Base-by-base conservation (phyloP, 2,329 filamentous ascomycete species). In the Hyphodiscus sp. region DNA sequence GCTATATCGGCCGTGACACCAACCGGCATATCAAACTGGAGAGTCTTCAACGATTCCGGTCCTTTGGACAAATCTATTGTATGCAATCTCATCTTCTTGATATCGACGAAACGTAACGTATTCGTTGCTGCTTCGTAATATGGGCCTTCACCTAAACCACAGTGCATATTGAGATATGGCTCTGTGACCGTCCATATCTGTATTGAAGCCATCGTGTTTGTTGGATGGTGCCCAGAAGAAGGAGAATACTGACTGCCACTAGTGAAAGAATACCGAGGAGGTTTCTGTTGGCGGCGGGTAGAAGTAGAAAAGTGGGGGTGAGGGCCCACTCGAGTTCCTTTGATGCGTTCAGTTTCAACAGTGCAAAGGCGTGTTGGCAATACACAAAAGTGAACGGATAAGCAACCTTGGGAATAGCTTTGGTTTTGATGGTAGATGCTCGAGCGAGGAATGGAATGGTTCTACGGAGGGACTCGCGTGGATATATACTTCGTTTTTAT, bases 1-100 rank as follows among this genome's bases (percentile, higher is more conserved):
- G 82, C 77, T 52, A 96, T 89, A 69, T 96, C 86, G 51, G 86
- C 87, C 42, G 91, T 96, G 45, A 89, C 85, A 20, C 79, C 81
- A 52, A 79, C 71, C 23, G 75, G 74, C 58, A 74, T 73, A 67
- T 80, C 75, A 42, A 85, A 71, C 65, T 82, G 74, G 47, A 61
- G 48, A n/a, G 60, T 61, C 33, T 55, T 65, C 26, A 63, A 49
- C 29, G 55, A 58, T 15, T 29, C 23, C 5, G 61, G 80, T 0
- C 85, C 87, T 55, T 79, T 73, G 47, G 70, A 67, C 20, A 95
- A 74, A 63, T 89, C 79, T 55, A 94, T 77, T 47, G 79, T 78
- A 73, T 94, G 86, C 45, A 96, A 67, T 57, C 83, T 82, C 67
- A 87, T 80, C 67, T 86, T 82, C 69, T 85, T 86, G 71, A 96